Base-by-base conservation (phyloP, 2,329 filamentous ascomycete species). In the Sporothrix brunneoviolacea region DNA sequence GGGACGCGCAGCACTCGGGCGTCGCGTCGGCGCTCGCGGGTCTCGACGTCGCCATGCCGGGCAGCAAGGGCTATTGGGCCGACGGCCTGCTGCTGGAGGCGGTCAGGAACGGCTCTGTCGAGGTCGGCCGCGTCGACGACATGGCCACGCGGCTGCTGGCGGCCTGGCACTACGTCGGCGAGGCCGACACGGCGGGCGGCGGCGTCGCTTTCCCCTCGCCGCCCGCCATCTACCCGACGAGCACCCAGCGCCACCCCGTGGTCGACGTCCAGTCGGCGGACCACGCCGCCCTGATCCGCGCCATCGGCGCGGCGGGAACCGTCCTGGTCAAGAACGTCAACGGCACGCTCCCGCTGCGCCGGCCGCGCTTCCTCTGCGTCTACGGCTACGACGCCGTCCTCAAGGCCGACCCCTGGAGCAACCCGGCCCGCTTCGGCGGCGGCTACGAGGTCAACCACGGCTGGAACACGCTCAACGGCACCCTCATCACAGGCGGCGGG, bases 21-120 rank as follows among this genome's bases (percentile, higher is more conserved):
- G 67, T 83, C 0, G 68, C 73, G 27, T 76, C 78, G 42, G 77
- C 68, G 0, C 74, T 77, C 28, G 72, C 75, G 4, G 80, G 80
- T 0, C 64, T 83, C 2, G 89, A 94, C 60, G 84, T 91, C 78
- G 78, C 81, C 4, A 84, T 84, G 80, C 80, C 80, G 0, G 44
- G 22, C 43, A 67, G 68, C n/a, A 66, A 61, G 4, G 74, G 73
- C 0, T 72, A 80, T 2, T 78, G 73, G 66, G 88, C 86, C 0
- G 59, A 67, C 8, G 54, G 54, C 0, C 91, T 90, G 61, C 66
- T 94, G 51, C 85, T 84, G 0, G 71, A 86, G 51, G 86, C 86
- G 0, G 80, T 94, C n/a, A 69, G 79, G 27, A 93, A 93, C 59
- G 86, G 88, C 4, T 87, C 84, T 0, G 71, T 94, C 8, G 78